Evolutionary conservation across 2,329 filamentous ascomycete species (phyloP), one percentile per base, ranked within the genome.

Genomic region (Pyrenophora seminiperda): DNA sequence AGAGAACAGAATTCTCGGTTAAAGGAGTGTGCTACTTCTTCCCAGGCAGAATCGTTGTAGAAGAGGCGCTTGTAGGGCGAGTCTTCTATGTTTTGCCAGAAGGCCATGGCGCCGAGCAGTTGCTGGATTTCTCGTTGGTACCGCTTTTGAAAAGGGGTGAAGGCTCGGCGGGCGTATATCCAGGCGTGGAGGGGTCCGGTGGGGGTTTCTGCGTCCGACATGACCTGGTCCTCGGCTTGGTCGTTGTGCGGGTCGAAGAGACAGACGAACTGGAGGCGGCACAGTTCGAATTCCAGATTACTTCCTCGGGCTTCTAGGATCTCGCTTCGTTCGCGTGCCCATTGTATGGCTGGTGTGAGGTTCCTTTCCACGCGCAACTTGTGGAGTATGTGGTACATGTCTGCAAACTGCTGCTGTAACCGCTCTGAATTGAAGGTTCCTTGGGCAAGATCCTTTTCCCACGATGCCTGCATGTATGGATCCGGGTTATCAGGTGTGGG

Each of bases 281-380:
- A 90, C 2, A 99, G 84, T 67, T 99, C 93, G 58, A 97, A 99
- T 70, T 97, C 93, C 2, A 99, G 83, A 62, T 96, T 96, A 66
- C 91, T 96, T 3, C 92, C 93, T 39, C 91, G 83, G 3, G 83
- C 81, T 66, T 96, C 91, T 2, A 99, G 80, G 19, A 85, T 79
- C 4, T 75, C 72, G 50, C 85, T 87, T 65, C 97, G 88, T 19
- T 80, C 69, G 30, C 85, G 80, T 0, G 94, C 90, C 94, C 94
- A 99, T 46, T 83, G 77, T 18, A 99, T 97, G 1, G 94, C 94
- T 0, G 91, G 90, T 0, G 82, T 73, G 1, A 97, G 81, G 62
- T 97, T 90, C 41, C 82, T 82, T 19, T 82, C 73, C 19, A 84
- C 77, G 60, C 88, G 89, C 50, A 97, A 79, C 47, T 92, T 81